These are phyloP conservation scores for Pseudoscleropodium purum DNA, from an alignment of 225 moss, liverwort and hornwort genomes.

Conservation along the genomic window DNA sequence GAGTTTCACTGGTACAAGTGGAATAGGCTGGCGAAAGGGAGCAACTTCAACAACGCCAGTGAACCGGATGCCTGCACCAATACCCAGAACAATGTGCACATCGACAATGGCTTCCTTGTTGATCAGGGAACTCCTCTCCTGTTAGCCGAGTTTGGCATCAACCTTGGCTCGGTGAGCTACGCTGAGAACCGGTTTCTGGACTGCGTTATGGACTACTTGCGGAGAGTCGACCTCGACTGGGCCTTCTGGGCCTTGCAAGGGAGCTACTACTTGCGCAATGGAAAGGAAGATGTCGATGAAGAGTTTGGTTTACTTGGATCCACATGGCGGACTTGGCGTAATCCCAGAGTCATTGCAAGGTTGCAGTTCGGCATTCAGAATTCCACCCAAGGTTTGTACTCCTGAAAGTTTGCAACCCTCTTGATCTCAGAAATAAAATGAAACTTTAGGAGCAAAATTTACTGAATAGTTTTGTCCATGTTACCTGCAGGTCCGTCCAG, in stretches of 20 bases:
- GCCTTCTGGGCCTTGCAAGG: slow-evolving; percentile 63
- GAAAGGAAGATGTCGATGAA: slow-evolving; percentile 36
- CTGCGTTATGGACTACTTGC: slow-evolving; percentile 37
- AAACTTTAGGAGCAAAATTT: background rate
- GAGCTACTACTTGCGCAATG: slow-evolving; percentile 52
- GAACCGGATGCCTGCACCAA: slow-evolving; percentile 16
- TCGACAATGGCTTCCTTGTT: slow-evolving; percentile 16
- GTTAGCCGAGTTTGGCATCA: slow-evolving; percentile 40
- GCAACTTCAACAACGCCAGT: slow-evolving; percentile 18
- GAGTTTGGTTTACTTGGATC: slow-evolving; percentile 36
- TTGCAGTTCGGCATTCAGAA: slow-evolving; percentile 19
- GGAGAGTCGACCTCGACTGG: slow-evolving; percentile 36
- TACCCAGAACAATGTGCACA: slow-evolving; percentile 27
- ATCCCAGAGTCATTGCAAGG: slow-evolving; percentile 20
- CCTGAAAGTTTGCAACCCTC: background rate
- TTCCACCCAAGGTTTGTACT: slow-evolving; percentile 1
- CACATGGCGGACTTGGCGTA: slow-evolving; percentile 34
- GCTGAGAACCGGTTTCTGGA: slow-evolving; percentile 32
- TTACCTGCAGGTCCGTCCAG: slow-evolving; percentile 4
- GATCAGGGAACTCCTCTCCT: slow-evolving; percentile 23
- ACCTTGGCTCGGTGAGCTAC: background rate
- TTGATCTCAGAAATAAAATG: background rate
- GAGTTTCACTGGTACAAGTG: slow-evolving; percentile 62
- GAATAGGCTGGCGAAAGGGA: background rate
- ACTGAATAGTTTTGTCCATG: background rate